These are phyloP conservation scores for Arachis hypogaea DNA, from an alignment of 306 rosid species.

Conservation along the genomic window DNA sequence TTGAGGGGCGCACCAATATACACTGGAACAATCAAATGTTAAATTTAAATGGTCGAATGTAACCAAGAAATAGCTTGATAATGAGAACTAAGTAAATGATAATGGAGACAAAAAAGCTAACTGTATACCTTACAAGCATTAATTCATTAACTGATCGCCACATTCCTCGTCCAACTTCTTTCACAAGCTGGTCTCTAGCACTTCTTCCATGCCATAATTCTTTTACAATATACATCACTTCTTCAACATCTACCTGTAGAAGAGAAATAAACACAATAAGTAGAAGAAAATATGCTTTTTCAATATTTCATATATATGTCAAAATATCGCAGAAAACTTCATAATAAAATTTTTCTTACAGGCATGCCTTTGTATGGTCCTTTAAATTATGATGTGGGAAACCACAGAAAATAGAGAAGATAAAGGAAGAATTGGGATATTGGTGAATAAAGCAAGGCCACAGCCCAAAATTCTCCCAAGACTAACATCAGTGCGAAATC, in stretches of 20 bases:
- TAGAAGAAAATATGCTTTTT: neutral
- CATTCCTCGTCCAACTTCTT: conserved; percentile 92
- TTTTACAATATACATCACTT: conserved; percentile 87
- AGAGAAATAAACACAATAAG: conserved; percentile 25
- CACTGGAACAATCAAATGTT: conserved; percentile 8
- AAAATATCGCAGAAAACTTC: neutral
- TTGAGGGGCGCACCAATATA: neutral
- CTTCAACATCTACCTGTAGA: conserved; percentile 85
- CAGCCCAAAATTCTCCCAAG: too few relatives aligned
- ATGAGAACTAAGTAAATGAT: conserved; percentile 24
- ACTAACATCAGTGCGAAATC: too few relatives aligned
- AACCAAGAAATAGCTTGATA: conserved; percentile 31
- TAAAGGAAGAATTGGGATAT: too few relatives aligned
- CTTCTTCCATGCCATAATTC: conserved; percentile 98
- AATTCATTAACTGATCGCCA: conserved; percentile 94
- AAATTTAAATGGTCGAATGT: conserved; percentile 19
- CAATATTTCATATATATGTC: neutral
- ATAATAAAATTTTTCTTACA: conserved; percentile 2
- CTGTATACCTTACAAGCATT: conserved; percentile 87
- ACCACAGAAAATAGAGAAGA: too few relatives aligned
- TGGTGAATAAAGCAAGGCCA: too few relatives aligned
- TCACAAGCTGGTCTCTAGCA: conserved; percentile 70
- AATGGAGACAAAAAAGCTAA: conserved; percentile 8
- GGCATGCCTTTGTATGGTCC: neutral
- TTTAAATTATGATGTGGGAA: too few relatives aligned